A percentile compares a stretch with the other conserved stretches of the same genome.
phyloP scores from a whole-genome alignment of 306 rosid genomes.

The Vigna angularis region DNA sequence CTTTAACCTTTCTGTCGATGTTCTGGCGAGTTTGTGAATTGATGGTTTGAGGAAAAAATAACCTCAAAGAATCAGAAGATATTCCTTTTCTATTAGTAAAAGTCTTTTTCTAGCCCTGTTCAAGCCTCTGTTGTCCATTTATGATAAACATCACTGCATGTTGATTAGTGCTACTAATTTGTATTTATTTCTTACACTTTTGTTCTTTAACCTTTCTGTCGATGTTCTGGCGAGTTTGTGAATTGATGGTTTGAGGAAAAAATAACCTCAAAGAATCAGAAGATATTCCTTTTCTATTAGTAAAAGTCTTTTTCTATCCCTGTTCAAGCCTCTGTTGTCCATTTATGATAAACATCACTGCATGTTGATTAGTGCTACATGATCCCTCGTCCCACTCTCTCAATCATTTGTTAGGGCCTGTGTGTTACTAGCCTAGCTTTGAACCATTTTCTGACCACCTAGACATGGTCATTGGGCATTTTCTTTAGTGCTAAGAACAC shows the following conservation, averaged over 20 bases:
- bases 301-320: neutral
- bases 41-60: conserved; percentile 8
- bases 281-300: conserved; percentile 27
- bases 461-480: conserved; percentile 11
- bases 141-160: conserved; percentile 1
- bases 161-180: conserved; percentile 23
- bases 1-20: conserved; percentile 22
- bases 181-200: conserved; percentile 12
- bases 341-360: conserved; percentile 4
- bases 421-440: conserved; percentile 22
- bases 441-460: conserved; percentile 32
- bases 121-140: conserved; percentile 29
- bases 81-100: conserved; percentile 21
- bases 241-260: conserved; percentile 17
- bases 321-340: conserved; percentile 30
- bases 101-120: neutral
- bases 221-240: conserved; percentile 19
- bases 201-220: conserved; percentile 25
- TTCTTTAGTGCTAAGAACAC: conserved; percentile 15
- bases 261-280: conserved; percentile 15
- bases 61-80: conserved; percentile 23
- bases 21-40: conserved; percentile 25
- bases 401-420: conserved; percentile 16
- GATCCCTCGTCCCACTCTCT: conserved; percentile 20
- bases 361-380: conserved; percentile 12